These are phyloP conservation scores for Aspergillus felis DNA, from an alignment of 2,329 filamentous ascomycete species.

Conservation along the genomic window DNA sequence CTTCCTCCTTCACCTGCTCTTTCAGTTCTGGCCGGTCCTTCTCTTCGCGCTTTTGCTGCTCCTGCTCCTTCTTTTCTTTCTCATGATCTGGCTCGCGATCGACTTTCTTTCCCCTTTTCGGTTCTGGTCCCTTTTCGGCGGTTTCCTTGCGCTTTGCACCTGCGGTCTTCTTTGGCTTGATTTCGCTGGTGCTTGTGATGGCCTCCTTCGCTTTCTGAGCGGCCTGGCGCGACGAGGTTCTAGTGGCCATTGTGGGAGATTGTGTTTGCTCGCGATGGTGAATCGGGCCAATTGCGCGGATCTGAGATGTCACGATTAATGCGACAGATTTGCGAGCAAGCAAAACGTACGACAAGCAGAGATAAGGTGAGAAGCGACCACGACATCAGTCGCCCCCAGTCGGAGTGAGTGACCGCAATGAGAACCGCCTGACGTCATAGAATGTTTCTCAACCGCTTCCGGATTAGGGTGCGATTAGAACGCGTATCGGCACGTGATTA, in stretches of 20 bases:
- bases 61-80: slow-evolving; percentile 10
- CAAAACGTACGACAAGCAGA: neutral
- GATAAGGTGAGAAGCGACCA: neutral
- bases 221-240: slow-evolving; percentile 41
- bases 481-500: neutral
- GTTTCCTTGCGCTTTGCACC: slow-evolving; percentile 40
- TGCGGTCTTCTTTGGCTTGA: slow-evolving; percentile 22
- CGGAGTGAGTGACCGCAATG: slow-evolving; percentile 10
- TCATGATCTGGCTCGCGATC: slow-evolving; percentile 8
- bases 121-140: slow-evolving; percentile 19
- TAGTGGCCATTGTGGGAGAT: slow-evolving; percentile 24
- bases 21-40: slow-evolving; percentile 10
- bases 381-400: neutral
- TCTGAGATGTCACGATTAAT: neutral
- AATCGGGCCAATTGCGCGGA: neutral
- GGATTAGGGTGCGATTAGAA: slow-evolving; percentile 1
- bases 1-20: slow-evolving; percentile 17
- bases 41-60: slow-evolving; percentile 4
- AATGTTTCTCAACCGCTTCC: neutral
- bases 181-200: slow-evolving; percentile 30
- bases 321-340: neutral
- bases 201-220: slow-evolving; percentile 43
- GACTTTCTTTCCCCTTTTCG: slow-evolving; percentile 40
- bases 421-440: slow-evolving; percentile 34
- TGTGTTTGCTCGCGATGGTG: neutral